Evolutionary conservation across 179 eudicot genomes (phyloP).

Genomic region (Silene vulgaris): DNA sequence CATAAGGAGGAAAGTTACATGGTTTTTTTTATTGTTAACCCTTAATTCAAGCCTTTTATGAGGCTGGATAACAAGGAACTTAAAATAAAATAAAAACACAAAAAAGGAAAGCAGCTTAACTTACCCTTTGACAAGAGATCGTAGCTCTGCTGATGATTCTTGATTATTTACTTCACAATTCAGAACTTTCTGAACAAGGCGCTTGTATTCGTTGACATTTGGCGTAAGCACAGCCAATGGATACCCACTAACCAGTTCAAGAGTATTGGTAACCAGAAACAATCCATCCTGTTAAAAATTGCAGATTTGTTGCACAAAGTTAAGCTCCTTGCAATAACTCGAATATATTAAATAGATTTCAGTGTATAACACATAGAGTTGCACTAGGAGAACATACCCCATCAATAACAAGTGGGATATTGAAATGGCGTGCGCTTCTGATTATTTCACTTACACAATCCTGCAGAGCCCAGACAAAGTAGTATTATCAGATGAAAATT

Average conservation of each 20-base stretch:
- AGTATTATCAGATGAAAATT: neutral
- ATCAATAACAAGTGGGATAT: conserved; percentile 83
- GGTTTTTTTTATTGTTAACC: neutral
- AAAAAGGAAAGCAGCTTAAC: neutral
- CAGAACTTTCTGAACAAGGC: conserved; percentile 84
- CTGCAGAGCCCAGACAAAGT: conserved; percentile 33
- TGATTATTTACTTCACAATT: conserved; percentile 70
- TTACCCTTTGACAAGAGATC: conserved; percentile 76
- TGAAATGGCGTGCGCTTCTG: conserved; percentile 68
- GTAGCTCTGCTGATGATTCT: conserved; percentile 59
- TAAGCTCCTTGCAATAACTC: neutral
- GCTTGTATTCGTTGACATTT: conserved; percentile 86
- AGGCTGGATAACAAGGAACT: neutral
- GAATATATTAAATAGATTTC: neutral
- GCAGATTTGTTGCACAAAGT: conserved; percentile 1
- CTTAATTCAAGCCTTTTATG: neutral
- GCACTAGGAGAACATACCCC: conserved; percentile 53
- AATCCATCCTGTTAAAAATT: conserved; percentile 70
- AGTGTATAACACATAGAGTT: neutral
- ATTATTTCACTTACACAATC: conserved; percentile 77
- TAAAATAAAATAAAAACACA: neutral
- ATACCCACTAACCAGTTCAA: conserved; percentile 75
- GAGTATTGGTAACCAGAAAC: conserved; percentile 74
- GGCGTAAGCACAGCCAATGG: conserved; percentile 90
- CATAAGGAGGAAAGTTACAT: too few relatives aligned